Conservation (phyloP, 345 rosid genomes). For the Murraya paniculata region DNA sequence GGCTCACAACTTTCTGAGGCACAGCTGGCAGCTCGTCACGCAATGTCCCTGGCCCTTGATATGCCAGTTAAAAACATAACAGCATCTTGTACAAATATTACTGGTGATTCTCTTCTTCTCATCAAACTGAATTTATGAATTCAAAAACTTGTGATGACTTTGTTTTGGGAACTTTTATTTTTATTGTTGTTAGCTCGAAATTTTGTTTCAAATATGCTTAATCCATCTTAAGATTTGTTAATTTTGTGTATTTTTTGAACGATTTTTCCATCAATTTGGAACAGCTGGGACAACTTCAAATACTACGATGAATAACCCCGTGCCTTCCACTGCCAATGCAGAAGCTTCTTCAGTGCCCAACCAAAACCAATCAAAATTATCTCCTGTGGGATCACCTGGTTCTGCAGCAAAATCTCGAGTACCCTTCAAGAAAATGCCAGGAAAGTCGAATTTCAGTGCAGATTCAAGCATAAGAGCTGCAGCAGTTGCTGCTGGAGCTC, state of each 20-base stretch:
- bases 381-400: constrained; percentile 29
- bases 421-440: constrained; percentile 30
- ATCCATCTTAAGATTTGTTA: not conserved
- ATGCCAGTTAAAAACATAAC: constrained; percentile 46
- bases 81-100: constrained; percentile 31
- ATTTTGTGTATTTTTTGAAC: not conserved
- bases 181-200: not conserved
- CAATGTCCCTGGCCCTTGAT: constrained; percentile 73
- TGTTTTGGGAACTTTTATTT: not conserved
- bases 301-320: constrained; percentile 24
- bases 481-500: constrained; percentile 81
- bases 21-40: constrained; percentile 75
- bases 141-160: not conserved
- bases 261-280: constrained; percentile 4
- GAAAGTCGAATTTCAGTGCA: constrained; percentile 36
- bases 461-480: constrained; percentile 67
- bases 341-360: constrained; percentile 34
- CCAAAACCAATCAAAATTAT: constrained; percentile 29
- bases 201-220: not conserved
- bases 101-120: constrained; percentile 31
- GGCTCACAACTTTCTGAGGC: constrained; percentile 65
- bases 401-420: constrained; percentile 44
- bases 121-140: not conserved
- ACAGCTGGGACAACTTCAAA: constrained; percentile 32
- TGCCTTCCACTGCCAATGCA: constrained; percentile 22